Base-by-base conservation (phyloP, 2,329 filamentous ascomycete species). In the Trichophyton schoenleinii region DNA sequence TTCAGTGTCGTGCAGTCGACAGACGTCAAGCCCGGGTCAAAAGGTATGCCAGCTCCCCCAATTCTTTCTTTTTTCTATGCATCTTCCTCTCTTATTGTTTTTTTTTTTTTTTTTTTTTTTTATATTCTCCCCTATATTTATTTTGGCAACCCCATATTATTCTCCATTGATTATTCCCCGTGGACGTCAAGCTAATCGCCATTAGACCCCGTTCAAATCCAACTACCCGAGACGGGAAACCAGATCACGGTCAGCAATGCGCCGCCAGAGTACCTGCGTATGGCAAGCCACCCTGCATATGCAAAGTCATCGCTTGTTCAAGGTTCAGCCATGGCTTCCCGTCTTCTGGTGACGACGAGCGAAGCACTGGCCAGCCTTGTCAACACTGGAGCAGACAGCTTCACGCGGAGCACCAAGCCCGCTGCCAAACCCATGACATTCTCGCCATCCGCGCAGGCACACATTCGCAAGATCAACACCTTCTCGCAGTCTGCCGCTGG, bases 211-310 rank as follows among this genome's bases (percentile, higher is more conserved):
- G 78, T 80, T 28, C 75, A 78, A 63, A 76, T 80, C 60, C 72
- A 77, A 63, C 72, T 80, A 2, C 78, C 78, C 6, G 64, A 67
- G 6, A 71, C 76, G 67, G 75, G 74, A 18, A 79, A 80, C 63
- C 71, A 73, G 59, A 78, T 80, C 63, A 75, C 68, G 61, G 72
- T 80, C 62, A 73, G 70, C 66, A 79, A 79, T 67, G 75, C 77
- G 3, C 78, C 77, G 0, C 77, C 79, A 62, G 76, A 79, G 64
- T 90, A 94, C 68, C 80, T 94, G 49, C 84, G 86, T 61, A 83
- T 88, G 77, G 82, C 89, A 48, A 81, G 88, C 69, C 91, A 97
- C 69, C 94, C 94, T 0, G 88, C 90, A n/a, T 99, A 96, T 76
- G 85, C 88, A 69, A 87, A 89, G 71, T 95, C 89, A 0, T 84